Base-by-base conservation (phyloP, 495 filamentous ascomycete genomes). In the Margaritispora aquatica region DNA sequence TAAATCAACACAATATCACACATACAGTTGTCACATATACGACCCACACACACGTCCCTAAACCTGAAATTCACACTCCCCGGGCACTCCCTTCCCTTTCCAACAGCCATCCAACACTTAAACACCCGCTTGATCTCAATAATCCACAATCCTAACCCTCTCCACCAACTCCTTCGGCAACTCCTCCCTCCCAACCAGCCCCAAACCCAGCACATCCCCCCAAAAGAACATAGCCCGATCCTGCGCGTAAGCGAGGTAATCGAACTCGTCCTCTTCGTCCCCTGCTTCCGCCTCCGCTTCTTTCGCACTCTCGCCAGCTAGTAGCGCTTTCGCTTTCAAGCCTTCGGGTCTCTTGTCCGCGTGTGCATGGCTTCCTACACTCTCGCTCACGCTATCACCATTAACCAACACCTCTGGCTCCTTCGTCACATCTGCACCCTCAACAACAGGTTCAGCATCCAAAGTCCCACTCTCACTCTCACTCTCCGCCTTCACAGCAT, bases 141-240 rank as follows among this genome's bases (percentile, higher is more conserved):
- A 84, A 36, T 83, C 74, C 2, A 90, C 78, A 51, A 80, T 65
- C 71, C 88, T 88, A 57, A 91, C 57, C 66, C 77, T 78, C 51
- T 70, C 70, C 54, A 77, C 69, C 58, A 92, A 57, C 1, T 76
- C 74, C 60, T 76, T 74, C 0, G 90, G 91, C 64, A 97, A 71
- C 38, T 96, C 89, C 41, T 92, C 87, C 58, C 74, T 71, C 63
- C 74, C 78, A 31, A 93, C 75, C 44, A 96, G 70, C 0, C 88
- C 89, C 68, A 96, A 55, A 17, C 74, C 68, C 36, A 97, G 69
- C 58, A 89, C 80, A 72, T 99, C 95, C 7, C 90, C 90, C 87
- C 92, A 92, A 74, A 97, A 95, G 72, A 97, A 88, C 73, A 90
- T 73, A 1, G 90, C 95, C 13, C 94, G 79, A 66, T 97, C 88